These are phyloP conservation scores for Gentiana dahurica DNA, from an alignment of 257 asterid species.

Conservation along the genomic window DNA sequence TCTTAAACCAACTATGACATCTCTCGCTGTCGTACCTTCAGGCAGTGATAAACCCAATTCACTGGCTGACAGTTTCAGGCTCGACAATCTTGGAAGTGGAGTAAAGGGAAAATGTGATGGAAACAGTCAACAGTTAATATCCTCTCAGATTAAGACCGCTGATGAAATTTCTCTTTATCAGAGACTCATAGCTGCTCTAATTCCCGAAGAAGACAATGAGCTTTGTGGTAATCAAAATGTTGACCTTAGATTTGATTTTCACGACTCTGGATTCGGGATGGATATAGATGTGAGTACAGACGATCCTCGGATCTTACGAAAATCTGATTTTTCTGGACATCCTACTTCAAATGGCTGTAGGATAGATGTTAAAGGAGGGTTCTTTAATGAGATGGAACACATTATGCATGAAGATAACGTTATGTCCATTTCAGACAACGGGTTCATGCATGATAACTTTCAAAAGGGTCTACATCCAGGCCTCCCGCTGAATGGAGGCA, in stretches of 20 bases:
- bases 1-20: slow-evolving; percentile 31
- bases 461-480: slow-evolving; percentile 39
- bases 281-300: slow-evolving; percentile 42
- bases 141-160: slow-evolving; percentile 31
- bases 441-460: slow-evolving; percentile 30
- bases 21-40: slow-evolving; percentile 28
- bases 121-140: slow-evolving; percentile 34
- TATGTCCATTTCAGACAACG: slow-evolving; percentile 18
- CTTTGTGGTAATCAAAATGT: slow-evolving; percentile 29
- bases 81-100: slow-evolving; percentile 37
- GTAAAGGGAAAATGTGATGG: slow-evolving; percentile 37
- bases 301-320: slow-evolving; percentile 26
- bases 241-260: slow-evolving; percentile 17
- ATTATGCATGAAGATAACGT: slow-evolving; percentile 20
- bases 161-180: slow-evolving; percentile 56
- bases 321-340: slow-evolving; percentile 31
- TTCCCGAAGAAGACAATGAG: slow-evolving; percentile 54
- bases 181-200: slow-evolving; percentile 72
- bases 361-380: slow-evolving; percentile 31
- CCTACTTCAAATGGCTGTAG: slow-evolving; percentile 43
- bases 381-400: slow-evolving; percentile 32
- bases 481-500: slow-evolving; percentile 26
- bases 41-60: slow-evolving; percentile 40
- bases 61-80: slow-evolving; percentile 29
- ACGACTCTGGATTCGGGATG: slow-evolving; percentile 42